Evolutionary conservation across 768 basidiomycete species (phyloP), one percentile per base, ranked within the genome.

Genomic region (Amanita inopinata): DNA sequence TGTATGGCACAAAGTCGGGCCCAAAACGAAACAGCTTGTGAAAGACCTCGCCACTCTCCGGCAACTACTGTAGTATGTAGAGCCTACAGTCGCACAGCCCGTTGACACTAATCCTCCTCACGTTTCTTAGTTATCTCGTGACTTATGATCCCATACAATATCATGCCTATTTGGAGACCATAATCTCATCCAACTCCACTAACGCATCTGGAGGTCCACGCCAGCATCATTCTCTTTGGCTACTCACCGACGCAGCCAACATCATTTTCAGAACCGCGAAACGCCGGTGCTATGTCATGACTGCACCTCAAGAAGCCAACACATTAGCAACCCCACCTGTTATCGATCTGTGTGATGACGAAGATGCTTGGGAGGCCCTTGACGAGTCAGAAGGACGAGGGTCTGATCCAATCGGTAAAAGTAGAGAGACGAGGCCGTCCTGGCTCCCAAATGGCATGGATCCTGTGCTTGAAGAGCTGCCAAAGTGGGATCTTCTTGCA

Each of bases 1-100:
- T 0, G 83, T 96, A 5, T 98, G 96, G 94, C 92, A 98, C 60
- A 89, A 91, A 62, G 93, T 94, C 19, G 91, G 91, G 0, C 80
- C 88, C 1, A 83, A 77, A 47, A 98, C 93, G 3, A 91, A 88
- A 52, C 88, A 92, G 47, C 76, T 98, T 8, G 90, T 97, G 6
- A 76, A 70, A 38, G 94, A 98, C 57, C 74, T 99, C 12, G 80
- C 84, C 0, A 83, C 81, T 1, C 70, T 99, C 1, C 73, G 96
- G 0, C 78, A 82, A 33, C 73, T 98, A 3, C 76, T 97, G 32
- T 70, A 70, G 87, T 91, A 52, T 47, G 83, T 61, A 4, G 9
- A 19, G 3, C 12, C 23, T 19, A 3, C 24, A n/a, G 20, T 23
- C 37, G 10, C 32, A 10, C 15, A 27, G 22, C 22, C 35, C 2